Evolutionary conservation across 2,329 filamentous ascomycete species (phyloP).

Genomic region (Colletotrichum agaves): DNA sequence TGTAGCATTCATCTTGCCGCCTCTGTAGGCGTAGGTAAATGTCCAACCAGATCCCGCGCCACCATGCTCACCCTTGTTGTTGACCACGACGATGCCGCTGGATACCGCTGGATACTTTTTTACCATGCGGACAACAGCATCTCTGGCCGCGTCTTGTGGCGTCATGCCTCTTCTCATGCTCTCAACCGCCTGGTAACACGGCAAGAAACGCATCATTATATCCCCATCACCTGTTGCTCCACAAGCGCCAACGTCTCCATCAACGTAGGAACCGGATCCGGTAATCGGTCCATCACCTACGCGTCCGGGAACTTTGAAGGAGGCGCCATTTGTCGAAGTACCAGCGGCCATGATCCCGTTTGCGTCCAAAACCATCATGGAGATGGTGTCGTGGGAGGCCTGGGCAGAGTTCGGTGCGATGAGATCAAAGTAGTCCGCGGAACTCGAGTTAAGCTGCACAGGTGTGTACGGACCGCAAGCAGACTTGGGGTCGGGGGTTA

Average conservation of each 20-base stretch:
- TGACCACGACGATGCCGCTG: conserved; percentile 63
- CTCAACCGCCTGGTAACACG: conserved; percentile 68
- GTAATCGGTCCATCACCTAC: conserved; percentile 66
- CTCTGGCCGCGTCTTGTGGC: conserved; percentile 59
- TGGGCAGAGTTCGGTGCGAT: conserved; percentile 39
- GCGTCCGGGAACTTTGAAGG: conserved; percentile 64
- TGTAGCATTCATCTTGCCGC: conserved; percentile 57
- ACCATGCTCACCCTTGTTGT: conserved; percentile 59
- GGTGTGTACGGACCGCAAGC: conserved; percentile 61
- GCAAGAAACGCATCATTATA: conserved; percentile 67
- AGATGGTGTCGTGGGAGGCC: conserved; percentile 64
- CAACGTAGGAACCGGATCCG: conserved; percentile 66
- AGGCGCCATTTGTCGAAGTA: conserved; percentile 66
- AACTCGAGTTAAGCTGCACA: conserved; percentile 39
- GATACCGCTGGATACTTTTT: conserved; percentile 56
- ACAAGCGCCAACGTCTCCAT: conserved; percentile 63
- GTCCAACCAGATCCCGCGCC: conserved; percentile 64
- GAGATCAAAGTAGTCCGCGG: conserved; percentile 36
- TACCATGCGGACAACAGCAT: conserved; percentile 62
- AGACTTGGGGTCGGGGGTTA: conserved; percentile 53
- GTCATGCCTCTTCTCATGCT: conserved; percentile 60
- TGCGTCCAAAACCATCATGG: conserved; percentile 58
- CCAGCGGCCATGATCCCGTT: conserved; percentile 62
- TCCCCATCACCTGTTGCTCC: conserved; percentile 68
- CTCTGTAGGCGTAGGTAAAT: conserved; percentile 64